These are phyloP conservation scores for Paraconiothyrium sp. DNA, from an alignment of 2,329 filamentous ascomycete species.

Conservation along the genomic window DNA sequence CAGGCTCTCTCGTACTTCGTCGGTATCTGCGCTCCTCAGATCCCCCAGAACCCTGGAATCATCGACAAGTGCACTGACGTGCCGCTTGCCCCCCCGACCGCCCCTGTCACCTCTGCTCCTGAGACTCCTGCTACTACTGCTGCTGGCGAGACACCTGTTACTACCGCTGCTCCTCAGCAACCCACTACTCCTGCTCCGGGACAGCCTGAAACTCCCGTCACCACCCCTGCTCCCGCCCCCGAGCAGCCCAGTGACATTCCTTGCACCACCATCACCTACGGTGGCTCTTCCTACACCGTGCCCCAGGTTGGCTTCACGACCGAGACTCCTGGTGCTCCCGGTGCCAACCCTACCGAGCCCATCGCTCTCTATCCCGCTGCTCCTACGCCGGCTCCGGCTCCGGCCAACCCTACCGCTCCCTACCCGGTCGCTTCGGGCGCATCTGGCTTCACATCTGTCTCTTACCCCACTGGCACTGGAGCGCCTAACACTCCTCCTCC, in stretches of 20 bases:
- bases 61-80: conserved; percentile 76
- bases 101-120: conserved; percentile 21
- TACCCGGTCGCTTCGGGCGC: conserved; percentile 31
- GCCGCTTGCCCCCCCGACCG: conserved; percentile 56
- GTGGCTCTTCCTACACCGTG: conserved; percentile 56
- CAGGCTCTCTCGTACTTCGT: conserved; percentile 84
- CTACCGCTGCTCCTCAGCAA: background rate
- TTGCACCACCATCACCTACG: conserved; percentile 55
- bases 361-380: conserved; percentile 51
- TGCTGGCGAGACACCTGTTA: conserved; percentile 17
- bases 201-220: conserved; percentile 15
- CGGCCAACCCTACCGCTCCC: conserved; percentile 41
- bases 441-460: conserved; percentile 34
- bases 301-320: conserved; percentile 58
- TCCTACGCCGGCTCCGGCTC: conserved; percentile 40
- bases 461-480: conserved; percentile 37
- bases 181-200: conserved; percentile 23
- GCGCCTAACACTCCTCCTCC: conserved; percentile 29
- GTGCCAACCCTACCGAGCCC: conserved; percentile 37
- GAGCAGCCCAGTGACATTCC: conserved; percentile 27
- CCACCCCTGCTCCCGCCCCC: conserved; percentile 20
- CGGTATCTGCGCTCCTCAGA: conserved; percentile 84
- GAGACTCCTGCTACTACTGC: conserved; percentile 28
- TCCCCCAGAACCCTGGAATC: conserved; percentile 82
- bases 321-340: conserved; percentile 35